phyloP scores from a whole-genome alignment of 768 basidiomycete species.

The Podaxis rugospora region DNA sequence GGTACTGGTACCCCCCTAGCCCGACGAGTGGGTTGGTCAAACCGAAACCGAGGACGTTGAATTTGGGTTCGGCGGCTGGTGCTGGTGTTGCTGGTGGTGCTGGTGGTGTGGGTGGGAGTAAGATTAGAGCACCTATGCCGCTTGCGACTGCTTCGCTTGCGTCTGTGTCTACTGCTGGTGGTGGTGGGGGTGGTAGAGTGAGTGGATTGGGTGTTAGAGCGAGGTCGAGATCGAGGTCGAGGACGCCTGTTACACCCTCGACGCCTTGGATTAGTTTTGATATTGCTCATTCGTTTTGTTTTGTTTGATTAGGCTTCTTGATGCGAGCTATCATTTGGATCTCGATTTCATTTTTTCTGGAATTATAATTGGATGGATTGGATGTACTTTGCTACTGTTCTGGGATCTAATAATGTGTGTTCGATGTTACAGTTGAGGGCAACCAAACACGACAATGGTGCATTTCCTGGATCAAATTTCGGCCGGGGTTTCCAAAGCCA shows the following conservation, averaged over 20 bases:
- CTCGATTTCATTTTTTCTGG: background rate
- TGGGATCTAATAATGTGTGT: no score
- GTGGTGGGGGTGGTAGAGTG: background rate
- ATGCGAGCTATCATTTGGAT: background rate
- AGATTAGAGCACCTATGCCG: slow-evolving; percentile 18
- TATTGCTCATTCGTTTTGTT: background rate
- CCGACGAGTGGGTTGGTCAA: slow-evolving; percentile 16
- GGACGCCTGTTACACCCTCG: background rate
- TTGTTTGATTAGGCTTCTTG: background rate
- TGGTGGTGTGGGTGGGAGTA: slow-evolving; percentile 3
- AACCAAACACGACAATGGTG: no score
- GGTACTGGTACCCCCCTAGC: background rate
- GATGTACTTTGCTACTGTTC: background rate
- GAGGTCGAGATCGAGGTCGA: background rate
- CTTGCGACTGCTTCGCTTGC: slow-evolving; percentile 12
- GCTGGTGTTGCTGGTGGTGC: no score
- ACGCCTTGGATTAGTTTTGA: background rate
- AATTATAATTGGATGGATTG: slow-evolving; percentile 3
- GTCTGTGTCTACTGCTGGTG: background rate
- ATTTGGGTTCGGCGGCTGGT: background rate
- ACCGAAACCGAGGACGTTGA: slow-evolving; percentile 46
- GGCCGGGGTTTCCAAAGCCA: no score
- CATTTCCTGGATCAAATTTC: no score
- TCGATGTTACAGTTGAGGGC: no score
- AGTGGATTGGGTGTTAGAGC: background rate